phyloP scores from a whole-genome alignment of 2,329 filamentous ascomycete genomes.

The Lecanicillium sp. region DNA sequence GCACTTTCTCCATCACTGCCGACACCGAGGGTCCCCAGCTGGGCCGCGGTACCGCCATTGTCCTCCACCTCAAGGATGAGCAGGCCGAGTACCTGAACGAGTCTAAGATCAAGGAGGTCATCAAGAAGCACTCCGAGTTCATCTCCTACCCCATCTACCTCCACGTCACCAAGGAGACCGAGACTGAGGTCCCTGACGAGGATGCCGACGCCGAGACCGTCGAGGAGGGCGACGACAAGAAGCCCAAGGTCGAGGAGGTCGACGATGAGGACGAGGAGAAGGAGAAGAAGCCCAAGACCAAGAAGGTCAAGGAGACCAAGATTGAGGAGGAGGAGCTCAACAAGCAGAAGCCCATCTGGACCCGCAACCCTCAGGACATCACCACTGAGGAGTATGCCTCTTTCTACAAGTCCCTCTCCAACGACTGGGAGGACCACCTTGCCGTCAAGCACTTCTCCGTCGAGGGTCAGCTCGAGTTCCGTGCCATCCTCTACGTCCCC shows the following conservation, averaged over 20 bases:
- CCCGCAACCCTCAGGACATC: slow-evolving; percentile 94
- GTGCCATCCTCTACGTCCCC: slow-evolving; percentile 97
- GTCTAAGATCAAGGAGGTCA: slow-evolving; percentile 99
- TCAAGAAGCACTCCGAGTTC: slow-evolving; percentile 99
- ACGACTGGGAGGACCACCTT: slow-evolving; percentile 99
- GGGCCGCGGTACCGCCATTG: slow-evolving; percentile 93
- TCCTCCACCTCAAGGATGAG: slow-evolving; percentile 99
- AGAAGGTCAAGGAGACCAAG: slow-evolving; percentile 98
- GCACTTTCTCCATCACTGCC: slow-evolving; percentile 87
- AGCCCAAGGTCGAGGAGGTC: slow-evolving; percentile 91
- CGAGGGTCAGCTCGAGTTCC: slow-evolving; percentile 99
- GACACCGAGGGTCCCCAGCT: slow-evolving; percentile 88
- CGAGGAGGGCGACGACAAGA: slow-evolving; percentile 76
- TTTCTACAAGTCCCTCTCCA: slow-evolving; percentile 99
- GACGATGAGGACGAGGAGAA: slow-evolving; percentile 77
- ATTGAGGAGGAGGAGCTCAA: slow-evolving; percentile 99
- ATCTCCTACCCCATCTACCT: slow-evolving; percentile 99
- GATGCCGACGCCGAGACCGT: slow-evolving; percentile 73
- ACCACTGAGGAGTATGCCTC: slow-evolving; percentile 92
- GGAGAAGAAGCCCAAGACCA: slow-evolving; percentile 95
- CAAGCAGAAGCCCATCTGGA: slow-evolving; percentile 99
- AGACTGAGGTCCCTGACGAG: slow-evolving; percentile 98
- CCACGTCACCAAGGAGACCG: slow-evolving; percentile 97
- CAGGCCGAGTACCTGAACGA: slow-evolving; percentile 98
- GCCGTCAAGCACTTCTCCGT: slow-evolving; percentile 99